A percentile compares a stretch with the other conserved stretches of the same genome.
phyloP scores from a whole-genome alignment of 2,329 filamentous ascomycete species.

The Acephala macrosclerotiorum region DNA sequence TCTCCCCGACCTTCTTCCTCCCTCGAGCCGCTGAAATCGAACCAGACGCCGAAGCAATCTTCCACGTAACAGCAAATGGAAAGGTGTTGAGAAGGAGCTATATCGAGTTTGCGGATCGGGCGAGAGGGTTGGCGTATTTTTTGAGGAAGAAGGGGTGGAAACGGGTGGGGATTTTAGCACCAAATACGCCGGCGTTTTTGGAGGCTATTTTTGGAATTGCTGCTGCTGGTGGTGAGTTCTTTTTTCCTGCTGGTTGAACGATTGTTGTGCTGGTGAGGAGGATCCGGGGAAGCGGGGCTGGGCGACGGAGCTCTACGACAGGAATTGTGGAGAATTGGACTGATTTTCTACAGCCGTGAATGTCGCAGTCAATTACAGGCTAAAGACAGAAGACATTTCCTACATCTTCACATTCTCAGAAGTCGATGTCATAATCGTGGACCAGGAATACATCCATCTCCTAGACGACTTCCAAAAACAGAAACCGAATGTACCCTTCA shows the following conservation, averaged over 20 bases:
- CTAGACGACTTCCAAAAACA: constrained; percentile 69
- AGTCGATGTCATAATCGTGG: constrained; percentile 86
- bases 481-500: constrained; percentile 70
- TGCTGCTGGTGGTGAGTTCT: constrained; percentile 65
- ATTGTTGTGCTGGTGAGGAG: background rate
- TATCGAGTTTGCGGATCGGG: constrained; percentile 82
- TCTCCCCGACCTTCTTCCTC: constrained; percentile 88
- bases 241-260: background rate
- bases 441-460: constrained; percentile 78
- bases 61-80: constrained; percentile 83
- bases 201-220: constrained; percentile 89
- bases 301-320: too few species aligned
- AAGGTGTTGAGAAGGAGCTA: constrained; percentile 80
- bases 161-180: constrained; percentile 83
- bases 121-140: constrained; percentile 88
- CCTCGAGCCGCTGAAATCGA: constrained; percentile 88
- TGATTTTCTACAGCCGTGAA: constrained; percentile 61
- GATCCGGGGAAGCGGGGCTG: too few species aligned
- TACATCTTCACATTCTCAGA: constrained; percentile 93
- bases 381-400: constrained; percentile 84
- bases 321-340: background rate
- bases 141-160: constrained; percentile 76
- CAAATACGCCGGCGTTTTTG: constrained; percentile 94
- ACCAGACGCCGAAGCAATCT: constrained; percentile 83
- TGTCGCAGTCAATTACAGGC: constrained; percentile 75